Base-by-base conservation (phyloP, 768 basidiomycete species). In the Lentinula detonsa region DNA sequence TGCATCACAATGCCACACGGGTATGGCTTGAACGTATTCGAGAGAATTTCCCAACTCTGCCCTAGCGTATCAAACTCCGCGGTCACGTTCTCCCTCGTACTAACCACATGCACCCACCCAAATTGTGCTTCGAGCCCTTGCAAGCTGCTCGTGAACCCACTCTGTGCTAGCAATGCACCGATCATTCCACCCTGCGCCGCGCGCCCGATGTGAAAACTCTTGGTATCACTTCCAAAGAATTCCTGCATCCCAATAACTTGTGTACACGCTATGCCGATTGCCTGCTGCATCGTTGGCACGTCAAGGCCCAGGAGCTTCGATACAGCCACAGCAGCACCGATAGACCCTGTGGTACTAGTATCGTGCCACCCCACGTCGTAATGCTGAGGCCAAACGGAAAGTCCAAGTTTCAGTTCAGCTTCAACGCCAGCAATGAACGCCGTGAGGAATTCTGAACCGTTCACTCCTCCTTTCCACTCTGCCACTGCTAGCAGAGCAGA, bases 291-390 rank as follows among this genome's bases (percentile, higher is more conserved):
- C 13, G 61, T 63, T 4, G 63, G 59, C 28, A 58, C 45, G 23
- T 64, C 61, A 48, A 69, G 64, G 6, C 34, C 53, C 40, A 69
- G 60, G 43, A 69, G 61, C 51, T 67, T 67, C 42, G 62, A 63
- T 11, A 69, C 68, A n/a, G 68, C 68, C 46, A 66, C 66, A 16
- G 68, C 68, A 16, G 66, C 66, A 48, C 68, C 68, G 48, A 69
- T 66, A 18, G 68, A 65, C 46, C 68, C 68, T 5, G 67, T 66
- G 21, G 68, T 67, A 57, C 65, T 65, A 10, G 68, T 69, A 21
- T 67, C 67, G 64, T 69, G 68, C 68, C 68, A 69, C 31, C 68
- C 68, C 33, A 69, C 62, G 21, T 69, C 68, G 56, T 69, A 69
- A 54, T 69, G 68, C 43, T 65, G 48, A 11, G 68, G 68, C 62